Base-by-base conservation (phyloP, 805 yeast species). In the Ogataea angusta region DNA sequence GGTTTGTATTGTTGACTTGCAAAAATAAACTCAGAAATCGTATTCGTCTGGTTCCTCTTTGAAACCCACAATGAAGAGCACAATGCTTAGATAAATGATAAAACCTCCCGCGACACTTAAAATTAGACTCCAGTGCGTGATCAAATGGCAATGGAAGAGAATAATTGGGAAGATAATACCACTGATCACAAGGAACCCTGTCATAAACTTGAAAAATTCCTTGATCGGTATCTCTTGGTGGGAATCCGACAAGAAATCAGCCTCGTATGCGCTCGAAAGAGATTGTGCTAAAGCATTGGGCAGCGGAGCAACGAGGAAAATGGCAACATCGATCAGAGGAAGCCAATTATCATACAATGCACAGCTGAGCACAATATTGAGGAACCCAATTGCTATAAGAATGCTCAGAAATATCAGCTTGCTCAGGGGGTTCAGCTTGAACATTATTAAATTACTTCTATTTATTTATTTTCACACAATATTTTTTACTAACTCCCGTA, bases 311-410 rank as follows among this genome's bases (percentile, higher is more conserved):
- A 61, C 15, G 16, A 64, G 47, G 39, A 63, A 64, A 6, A 64
- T 50, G 4, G 46, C 52, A 4, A 64, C 64, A 50, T 85, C 93
- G 32, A 81, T 76, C 49, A 91, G 71, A 33, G 99, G 97, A 52
- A 82, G 79, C 90, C 96, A 93, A 63, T 89, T 90, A 42, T 84
- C 80, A 66, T 75, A 87, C 17, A 93, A 70, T 3, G 91, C 91
- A 52, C 96, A 88, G 39, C 95, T 85, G 28, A 93, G 70, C 21
- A 91, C 83, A 32, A 90, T 93, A 51, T 90, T 73, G 21, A 91
- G 75, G 54, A 91, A 90, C 12, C 99, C 99, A 52, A 88, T 72
- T 2, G 98, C 91, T 30, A 91, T 73, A 30, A 90, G 75, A 30
- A 82, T 69, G 13, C 91, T 78, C 23, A 87, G 75, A 13, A 81